These are phyloP conservation scores for Cryptosporidium ubiquitum DNA, from an alignment of 169 alveolate species.

Conservation along the genomic window DNA sequence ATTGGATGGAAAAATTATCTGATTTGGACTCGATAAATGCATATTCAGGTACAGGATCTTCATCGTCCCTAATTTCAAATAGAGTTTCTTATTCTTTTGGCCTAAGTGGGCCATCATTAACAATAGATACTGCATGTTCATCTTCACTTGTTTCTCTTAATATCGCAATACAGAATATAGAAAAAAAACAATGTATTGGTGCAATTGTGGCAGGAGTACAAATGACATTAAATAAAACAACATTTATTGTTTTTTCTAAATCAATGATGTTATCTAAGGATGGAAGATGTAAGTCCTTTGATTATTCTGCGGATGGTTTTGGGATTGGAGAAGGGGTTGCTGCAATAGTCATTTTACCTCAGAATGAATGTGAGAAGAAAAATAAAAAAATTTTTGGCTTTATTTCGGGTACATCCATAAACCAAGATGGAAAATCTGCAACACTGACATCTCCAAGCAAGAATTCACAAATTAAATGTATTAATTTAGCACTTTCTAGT, in stretches of 20 bases:
- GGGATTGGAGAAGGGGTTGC: conserved; percentile 83
- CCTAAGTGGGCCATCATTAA: conserved; percentile 52
- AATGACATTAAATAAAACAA: conserved; percentile 71
- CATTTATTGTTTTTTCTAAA: conserved; percentile 75
- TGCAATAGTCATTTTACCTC: conserved; percentile 76
- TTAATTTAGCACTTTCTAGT: conserved; percentile 42
- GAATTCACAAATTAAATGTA: conserved; percentile 39
- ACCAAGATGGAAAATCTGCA: conserved; percentile 52
- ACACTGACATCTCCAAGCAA: conserved; percentile 51
- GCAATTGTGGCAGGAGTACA: conserved; percentile 80
- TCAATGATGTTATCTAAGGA: conserved; percentile 80
- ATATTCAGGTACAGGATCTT: conserved; percentile 78
- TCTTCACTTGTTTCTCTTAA: conserved; percentile 56
- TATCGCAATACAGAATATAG: conserved; percentile 60
- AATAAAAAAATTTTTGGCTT: conserved; percentile 31
- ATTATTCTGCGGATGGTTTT: conserved; percentile 81
- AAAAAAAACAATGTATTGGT: conserved; percentile 32
- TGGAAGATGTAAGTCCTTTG: conserved; percentile 84
- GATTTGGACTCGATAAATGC: conserved; percentile 61
- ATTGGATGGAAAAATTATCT: conserved; percentile 77
- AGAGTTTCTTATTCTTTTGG: conserved; percentile 63
- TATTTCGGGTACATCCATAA: conserved; percentile 57
- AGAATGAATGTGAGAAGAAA: not conserved
- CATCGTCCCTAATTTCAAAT: conserved; percentile 74
- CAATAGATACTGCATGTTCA: conserved; percentile 71